These are phyloP conservation scores for Zasmidium cellare DNA, from an alignment of 2,329 filamentous ascomycete genomes.

Conservation along the genomic window DNA sequence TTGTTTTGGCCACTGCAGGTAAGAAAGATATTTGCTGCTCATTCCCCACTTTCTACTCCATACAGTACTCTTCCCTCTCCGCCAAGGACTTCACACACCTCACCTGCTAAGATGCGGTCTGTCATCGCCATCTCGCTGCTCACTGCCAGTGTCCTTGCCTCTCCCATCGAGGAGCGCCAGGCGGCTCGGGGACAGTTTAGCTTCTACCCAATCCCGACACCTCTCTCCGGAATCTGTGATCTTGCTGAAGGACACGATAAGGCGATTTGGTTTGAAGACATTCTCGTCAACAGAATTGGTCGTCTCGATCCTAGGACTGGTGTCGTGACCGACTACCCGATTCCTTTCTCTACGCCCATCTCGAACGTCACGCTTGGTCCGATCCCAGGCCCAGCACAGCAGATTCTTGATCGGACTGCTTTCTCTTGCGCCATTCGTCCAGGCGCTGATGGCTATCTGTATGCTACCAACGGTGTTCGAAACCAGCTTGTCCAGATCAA, in stretches of 20 bases:
- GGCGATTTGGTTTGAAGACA: slow-evolving; percentile 13
- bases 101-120: not conserved
- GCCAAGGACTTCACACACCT: not conserved
- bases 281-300: slow-evolving; percentile 11
- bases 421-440: slow-evolving; percentile 11
- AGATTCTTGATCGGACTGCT: slow-evolving; percentile 9
- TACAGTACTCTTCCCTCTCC: not conserved
- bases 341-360: slow-evolving; percentile 15
- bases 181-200: slow-evolving; percentile 7
- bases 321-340: slow-evolving; percentile 9
- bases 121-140: not conserved
- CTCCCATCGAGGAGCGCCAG: not conserved
- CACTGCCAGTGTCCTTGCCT: not conserved
- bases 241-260: slow-evolving; percentile 4
- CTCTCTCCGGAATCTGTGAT: slow-evolving; percentile 14
- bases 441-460: slow-evolving; percentile 12
- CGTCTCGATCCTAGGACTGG: slow-evolving; percentile 12
- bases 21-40: not conserved
- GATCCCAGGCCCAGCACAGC: slow-evolving; percentile 5
- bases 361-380: not conserved
- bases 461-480: slow-evolving; percentile 9
- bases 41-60: not conserved
- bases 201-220: slow-evolving; percentile 11
- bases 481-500: slow-evolving; percentile 11
- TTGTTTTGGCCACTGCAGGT: not conserved